Evolutionary conservation across 768 basidiomycete species (phyloP), one percentile per base, ranked within the genome.

Genomic region (Xerocomellus amylosporus): DNA sequence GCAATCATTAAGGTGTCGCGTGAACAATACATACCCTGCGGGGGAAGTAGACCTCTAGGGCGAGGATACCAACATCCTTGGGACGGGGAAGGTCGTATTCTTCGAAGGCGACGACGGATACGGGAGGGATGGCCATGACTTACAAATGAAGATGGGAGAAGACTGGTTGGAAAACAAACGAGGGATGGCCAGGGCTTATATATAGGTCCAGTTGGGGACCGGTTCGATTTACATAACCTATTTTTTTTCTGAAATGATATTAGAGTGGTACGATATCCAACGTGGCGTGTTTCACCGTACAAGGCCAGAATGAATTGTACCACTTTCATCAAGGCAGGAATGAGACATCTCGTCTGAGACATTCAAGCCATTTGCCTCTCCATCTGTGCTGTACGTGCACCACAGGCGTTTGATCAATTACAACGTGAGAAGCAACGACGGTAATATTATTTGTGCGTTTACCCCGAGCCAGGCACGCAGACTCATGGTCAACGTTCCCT

Each of bases 31-130:
- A 61, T 66, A 93, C 91, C 61, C 92, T 83, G 73, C 84, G 87
- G 50, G 93, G 95, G 77, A 96, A 95, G 80, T 97, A 98, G 72
- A 91, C 82, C 68, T 98, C 94, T 73, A 95, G 84, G 46, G 81
- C 93, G 60, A 95, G 88, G 72, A 98, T 85, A 68, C 95, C 95
- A 62, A 97, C 94, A 74, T 97, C 90, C 77, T 88, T 84, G 55
- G 95, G 93, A 63, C 93, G 89, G 51, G 73, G 69, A 2, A 69
- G 46, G 44, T 59, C 56, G 19, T 57, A 41, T 14, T 54, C 53
- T 28, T 65, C 51, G 33, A 56, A 36, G 8, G 61, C n/a, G 38
- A 50, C 24, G 33, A 41, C 37, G 24, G 58, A 49, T 1, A 41
- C 47, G 8, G 63, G 55, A 15, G 68, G 26, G 34, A 65, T 68